phyloP scores from a whole-genome alignment of 1,139 yeast species.

The Geotrichum citri-aurantii region DNA sequence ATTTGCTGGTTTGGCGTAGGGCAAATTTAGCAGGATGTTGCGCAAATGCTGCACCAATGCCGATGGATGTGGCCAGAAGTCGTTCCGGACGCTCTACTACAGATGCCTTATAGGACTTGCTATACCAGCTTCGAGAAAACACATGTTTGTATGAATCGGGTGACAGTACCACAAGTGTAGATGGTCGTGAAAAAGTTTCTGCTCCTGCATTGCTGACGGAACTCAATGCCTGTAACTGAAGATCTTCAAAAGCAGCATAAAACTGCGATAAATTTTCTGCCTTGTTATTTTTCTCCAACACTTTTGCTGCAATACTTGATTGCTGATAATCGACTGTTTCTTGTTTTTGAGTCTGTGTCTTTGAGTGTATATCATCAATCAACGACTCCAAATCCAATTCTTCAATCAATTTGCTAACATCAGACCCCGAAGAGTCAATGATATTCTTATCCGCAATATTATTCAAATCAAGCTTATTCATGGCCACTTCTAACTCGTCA shows the following conservation, averaged over 20 bases:
- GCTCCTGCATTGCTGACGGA: neutral
- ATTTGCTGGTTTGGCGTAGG: constrained; percentile 46
- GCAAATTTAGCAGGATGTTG: constrained; percentile 60
- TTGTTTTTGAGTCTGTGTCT: neutral
- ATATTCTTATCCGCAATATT: neutral
- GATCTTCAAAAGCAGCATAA: neutral
- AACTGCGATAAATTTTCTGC: constrained; percentile 4
- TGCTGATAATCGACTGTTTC: constrained; percentile 6
- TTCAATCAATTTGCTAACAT: neutral
- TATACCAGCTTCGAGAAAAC: constrained; percentile 71
- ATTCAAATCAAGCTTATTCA: neutral
- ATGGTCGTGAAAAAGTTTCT: neutral
- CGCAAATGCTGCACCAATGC: constrained; percentile 70
- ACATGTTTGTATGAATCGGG: constrained; percentile 47
- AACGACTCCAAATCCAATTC: neutral
- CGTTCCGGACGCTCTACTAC: constrained; percentile 85
- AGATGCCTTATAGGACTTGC: constrained; percentile 59
- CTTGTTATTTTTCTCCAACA: neutral
- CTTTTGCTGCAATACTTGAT: neutral
- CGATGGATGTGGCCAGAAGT: constrained; percentile 66
- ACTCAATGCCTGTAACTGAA: neutral
- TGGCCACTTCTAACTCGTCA: neutral
- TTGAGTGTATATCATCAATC: neutral
- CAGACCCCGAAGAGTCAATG: neutral
- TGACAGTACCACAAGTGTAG: constrained; percentile 29